Evolutionary conservation across 805 yeast genomes (phyloP).

Genomic region (Candida parachauliodes): DNA sequence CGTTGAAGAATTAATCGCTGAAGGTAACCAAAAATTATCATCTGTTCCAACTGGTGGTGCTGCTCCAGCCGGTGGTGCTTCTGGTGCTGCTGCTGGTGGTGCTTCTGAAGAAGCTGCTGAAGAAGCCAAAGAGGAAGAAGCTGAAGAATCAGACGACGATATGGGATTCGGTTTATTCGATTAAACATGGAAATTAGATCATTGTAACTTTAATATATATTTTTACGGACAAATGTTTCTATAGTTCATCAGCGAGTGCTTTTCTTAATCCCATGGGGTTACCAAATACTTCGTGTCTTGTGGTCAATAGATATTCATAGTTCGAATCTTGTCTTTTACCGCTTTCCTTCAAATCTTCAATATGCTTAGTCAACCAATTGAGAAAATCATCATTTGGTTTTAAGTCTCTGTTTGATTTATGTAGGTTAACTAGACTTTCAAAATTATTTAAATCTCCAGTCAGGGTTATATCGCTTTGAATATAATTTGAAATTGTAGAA

Average conservation of each 20-base stretch:
- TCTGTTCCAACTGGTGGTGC: slow-evolving; percentile 96
- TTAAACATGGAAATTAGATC: slow-evolving; percentile 46
- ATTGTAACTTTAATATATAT: slow-evolving; percentile 1
- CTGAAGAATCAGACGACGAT: slow-evolving; percentile 64
- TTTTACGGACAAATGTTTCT: slow-evolving; percentile 1
- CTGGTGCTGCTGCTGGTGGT: slow-evolving; percentile 58
- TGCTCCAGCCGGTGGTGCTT: slow-evolving; percentile 66
- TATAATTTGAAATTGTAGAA: slow-evolving; percentile 28
- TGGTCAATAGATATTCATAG: slow-evolving; percentile 27
- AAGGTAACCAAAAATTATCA: slow-evolving; percentile 94
- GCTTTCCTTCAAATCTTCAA: slow-evolving; percentile 17
- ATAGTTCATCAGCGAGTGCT: slow-evolving; percentile 43
- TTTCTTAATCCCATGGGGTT: slow-evolving; percentile 70
- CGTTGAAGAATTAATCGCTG: slow-evolving; percentile 85
- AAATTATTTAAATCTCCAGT: slow-evolving; percentile 37
- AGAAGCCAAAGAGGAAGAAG: slow-evolving; percentile 66
- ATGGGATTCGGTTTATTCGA: slow-evolving; percentile 99
- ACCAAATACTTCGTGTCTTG: slow-evolving; percentile 71
- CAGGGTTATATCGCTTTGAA: slow-evolving; percentile 25
- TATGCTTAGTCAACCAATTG: slow-evolving; percentile 58
- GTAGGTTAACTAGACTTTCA: slow-evolving; percentile 28
- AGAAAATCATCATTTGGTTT: slow-evolving; percentile 44
- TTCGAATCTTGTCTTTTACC: slow-evolving; percentile 29
- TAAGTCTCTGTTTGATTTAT: slow-evolving; percentile 23
- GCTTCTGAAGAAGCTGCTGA: slow-evolving; percentile 53